Evolutionary conservation across 2,329 filamentous ascomycete species (phyloP).

Genomic region (Penicillium sp.): DNA sequence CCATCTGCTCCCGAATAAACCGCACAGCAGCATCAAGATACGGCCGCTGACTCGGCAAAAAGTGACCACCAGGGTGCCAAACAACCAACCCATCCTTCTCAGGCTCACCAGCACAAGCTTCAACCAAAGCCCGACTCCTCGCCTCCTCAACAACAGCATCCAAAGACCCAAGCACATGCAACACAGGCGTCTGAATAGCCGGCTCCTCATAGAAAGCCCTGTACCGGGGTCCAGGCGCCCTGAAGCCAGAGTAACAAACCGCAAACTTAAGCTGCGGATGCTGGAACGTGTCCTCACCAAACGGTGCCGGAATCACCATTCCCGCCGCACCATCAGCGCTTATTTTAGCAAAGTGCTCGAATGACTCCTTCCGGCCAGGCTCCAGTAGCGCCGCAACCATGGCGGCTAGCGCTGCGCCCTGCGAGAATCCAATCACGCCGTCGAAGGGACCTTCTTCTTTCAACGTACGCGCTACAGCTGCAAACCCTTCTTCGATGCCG

Average conservation of each 20-base stretch:
- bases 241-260: conserved; percentile 75
- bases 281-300: conserved; percentile 36
- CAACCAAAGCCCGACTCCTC: conserved; percentile 65
- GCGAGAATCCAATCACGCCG: conserved; percentile 77
- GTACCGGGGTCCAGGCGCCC: conserved; percentile 61
- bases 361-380: conserved; percentile 44
- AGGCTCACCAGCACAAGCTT: conserved; percentile 59
- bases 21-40: conserved; percentile 73
- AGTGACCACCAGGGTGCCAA: conserved; percentile 85
- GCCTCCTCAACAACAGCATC: conserved; percentile 85
- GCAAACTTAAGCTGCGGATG: conserved; percentile 67
- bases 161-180: conserved; percentile 79
- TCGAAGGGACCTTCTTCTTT: conserved; percentile 66
- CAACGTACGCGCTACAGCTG: conserved; percentile 60
- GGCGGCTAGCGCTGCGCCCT: conserved; percentile 70
- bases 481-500: conserved; percentile 67
- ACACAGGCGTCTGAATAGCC: conserved; percentile 68
- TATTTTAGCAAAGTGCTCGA: conserved; percentile 41
- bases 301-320: conserved; percentile 53
- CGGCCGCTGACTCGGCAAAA: conserved; percentile 78
- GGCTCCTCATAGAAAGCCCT: conserved; percentile 68
- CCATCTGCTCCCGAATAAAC: conserved; percentile 62
- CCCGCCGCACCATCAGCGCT: conserved; percentile 26
- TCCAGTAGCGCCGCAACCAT: conserved; percentile 74
- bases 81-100: conserved; percentile 54